These are phyloP conservation scores for Tylopilus sp. DNA, from an alignment of 1,284 basidiomycete species.

Conservation along the genomic window DNA sequence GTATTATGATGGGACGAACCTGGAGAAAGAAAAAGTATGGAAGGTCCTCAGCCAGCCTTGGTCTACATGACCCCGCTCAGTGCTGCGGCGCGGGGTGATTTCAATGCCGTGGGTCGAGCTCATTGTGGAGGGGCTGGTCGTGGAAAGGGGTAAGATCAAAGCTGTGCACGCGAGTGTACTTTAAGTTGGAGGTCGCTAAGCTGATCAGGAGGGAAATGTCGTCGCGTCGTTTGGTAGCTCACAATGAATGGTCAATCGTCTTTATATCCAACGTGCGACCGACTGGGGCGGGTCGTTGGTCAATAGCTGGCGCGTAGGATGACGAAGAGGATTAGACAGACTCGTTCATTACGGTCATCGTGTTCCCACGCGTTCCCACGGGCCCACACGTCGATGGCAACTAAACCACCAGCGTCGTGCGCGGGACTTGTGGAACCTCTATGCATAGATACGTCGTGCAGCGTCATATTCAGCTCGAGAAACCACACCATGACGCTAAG, in stretches of 20 bases:
- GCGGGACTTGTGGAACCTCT: too few species aligned
- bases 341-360: slow-evolving; percentile 16
- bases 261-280: slow-evolving; percentile 19
- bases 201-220: slow-evolving; percentile 10
- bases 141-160: neutral
- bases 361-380: slow-evolving; percentile 29
- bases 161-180: neutral
- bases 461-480: too few species aligned
- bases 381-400: neutral
- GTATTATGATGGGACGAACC: slow-evolving; percentile 38
- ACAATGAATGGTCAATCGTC: neutral
- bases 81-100: slow-evolving; percentile 53
- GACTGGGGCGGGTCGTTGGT: neutral
- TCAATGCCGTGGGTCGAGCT: slow-evolving; percentile 30
- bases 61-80: slow-evolving; percentile 73
- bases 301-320: slow-evolving; percentile 1
- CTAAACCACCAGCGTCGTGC: too few species aligned
- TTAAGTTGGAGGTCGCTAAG: neutral
- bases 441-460: too few species aligned
- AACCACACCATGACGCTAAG: too few species aligned
- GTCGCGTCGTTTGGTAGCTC: neutral
- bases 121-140: slow-evolving; percentile 18
- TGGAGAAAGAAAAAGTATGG: slow-evolving; percentile 81
- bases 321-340: slow-evolving; percentile 17
- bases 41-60: slow-evolving; percentile 91